Base-by-base conservation (phyloP, 805 yeast species). In the Wickerhamiella domercqiae region DNA sequence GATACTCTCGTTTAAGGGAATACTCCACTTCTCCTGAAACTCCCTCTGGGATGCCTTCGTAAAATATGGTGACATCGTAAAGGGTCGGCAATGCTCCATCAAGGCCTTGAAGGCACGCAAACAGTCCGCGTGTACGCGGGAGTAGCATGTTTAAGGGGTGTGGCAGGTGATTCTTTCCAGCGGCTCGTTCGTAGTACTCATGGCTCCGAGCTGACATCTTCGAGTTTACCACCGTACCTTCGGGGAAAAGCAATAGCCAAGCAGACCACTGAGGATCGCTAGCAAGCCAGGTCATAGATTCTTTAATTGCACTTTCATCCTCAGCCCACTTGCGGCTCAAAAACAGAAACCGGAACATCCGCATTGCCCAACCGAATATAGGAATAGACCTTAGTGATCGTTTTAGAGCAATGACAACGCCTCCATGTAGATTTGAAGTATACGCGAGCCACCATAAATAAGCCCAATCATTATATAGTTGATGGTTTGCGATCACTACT, bases 381-480 rank as follows among this genome's bases (percentile, higher is more conserved):
- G 97, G 97, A 15, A 86, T 59, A 15, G 58, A 62, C 33, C 63
- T 64, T 35, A 86, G 63, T 16, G 93, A 72, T 43, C 75, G 80
- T 56, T 87, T 87, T 55, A 86, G 63, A 42, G 83, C 69, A 41
- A 87, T 83, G 47, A 67, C 73, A 7, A 86, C 64, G 34, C 70
- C 65, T 28, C 78, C 78, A 6, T 76, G 71, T 32, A 75, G 56
- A n/a, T 66, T 56, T 9, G 82, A 70, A 4, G 84, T 67, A 54
- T 81, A 78, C 0, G 80, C 63, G 16, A 80, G 42, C 72, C 81
- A 87, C 98, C 98, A 87, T 39, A 83, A 47, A 49, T 71, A 84
- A 7, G 79, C 66, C 98, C 98, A 87, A 55, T 87, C 98, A 3
- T 87, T 74, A 55, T 87, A 87, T 18, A 87, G 77, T 59, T 86